These are phyloP conservation scores for Musa beccarii DNA, from an alignment of 176 grass and related monocot species.

Conservation along the genomic window DNA sequence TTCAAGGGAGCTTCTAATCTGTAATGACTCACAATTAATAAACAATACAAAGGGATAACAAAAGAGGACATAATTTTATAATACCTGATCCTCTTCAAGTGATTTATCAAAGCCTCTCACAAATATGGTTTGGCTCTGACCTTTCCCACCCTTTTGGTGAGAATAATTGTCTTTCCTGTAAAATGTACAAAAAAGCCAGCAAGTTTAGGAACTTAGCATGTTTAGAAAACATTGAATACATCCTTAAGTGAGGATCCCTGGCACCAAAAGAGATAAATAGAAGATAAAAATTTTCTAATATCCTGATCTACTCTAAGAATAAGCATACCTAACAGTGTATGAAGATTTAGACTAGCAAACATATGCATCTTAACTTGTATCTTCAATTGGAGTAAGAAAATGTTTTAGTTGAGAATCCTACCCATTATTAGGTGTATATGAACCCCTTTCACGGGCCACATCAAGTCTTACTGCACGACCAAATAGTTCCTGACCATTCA, in stretches of 20 bases:
- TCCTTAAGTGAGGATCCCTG: too few species aligned
- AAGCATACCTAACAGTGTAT: too few species aligned
- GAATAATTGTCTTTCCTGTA: constrained; percentile 36
- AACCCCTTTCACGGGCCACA: constrained; percentile 36
- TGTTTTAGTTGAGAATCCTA: constrained; percentile 11
- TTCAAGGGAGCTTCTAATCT: constrained; percentile 58
- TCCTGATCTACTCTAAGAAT: too few species aligned
- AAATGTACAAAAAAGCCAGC: neutral
- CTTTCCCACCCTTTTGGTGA: constrained; percentile 42
- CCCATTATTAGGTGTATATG: constrained; percentile 49
- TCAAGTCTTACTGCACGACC: constrained; percentile 57
- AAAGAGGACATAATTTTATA: neutral
- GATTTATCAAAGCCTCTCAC: constrained; percentile 60
- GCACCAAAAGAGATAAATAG: too few species aligned
- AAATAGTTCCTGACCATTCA: constrained; percentile 41
- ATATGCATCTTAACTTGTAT: too few species aligned
- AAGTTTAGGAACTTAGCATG: neutral
- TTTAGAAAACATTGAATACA: too few species aligned
- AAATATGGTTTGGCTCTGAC: constrained; percentile 44
- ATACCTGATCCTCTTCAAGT: constrained; percentile 49
- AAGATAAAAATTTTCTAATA: too few species aligned
- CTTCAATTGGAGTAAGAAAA: neutral
- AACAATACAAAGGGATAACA: neutral
- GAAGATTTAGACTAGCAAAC: too few species aligned
- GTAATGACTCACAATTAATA: neutral